Evolutionary conservation across 495 filamentous ascomycete species (phyloP).

Genomic region (Hypoxylon lienhwacheense): DNA sequence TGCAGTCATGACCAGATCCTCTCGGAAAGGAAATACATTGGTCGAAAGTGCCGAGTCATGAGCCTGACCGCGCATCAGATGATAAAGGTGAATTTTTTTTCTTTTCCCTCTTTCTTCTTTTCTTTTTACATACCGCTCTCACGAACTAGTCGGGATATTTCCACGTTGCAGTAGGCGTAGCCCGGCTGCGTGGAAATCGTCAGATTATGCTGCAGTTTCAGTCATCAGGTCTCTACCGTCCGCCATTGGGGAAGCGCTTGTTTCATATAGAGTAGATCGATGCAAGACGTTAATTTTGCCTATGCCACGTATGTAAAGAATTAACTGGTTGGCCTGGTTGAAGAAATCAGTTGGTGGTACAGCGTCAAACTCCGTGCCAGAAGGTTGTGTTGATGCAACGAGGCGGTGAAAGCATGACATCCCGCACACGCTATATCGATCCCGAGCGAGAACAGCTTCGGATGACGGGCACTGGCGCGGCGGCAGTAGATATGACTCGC

Average conservation of each 20-base stretch:
- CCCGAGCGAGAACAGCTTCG: constrained; percentile 4
- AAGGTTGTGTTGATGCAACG: constrained; percentile 18
- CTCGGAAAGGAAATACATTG: constrained; percentile 22
- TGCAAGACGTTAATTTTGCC: constrained; percentile 21
- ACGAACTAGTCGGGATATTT: constrained; percentile 29
- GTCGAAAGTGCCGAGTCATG: constrained; percentile 7
- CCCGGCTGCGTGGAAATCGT: constrained; percentile 29
- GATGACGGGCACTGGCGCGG: constrained; percentile 1
- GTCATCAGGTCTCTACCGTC: constrained; percentile 10
- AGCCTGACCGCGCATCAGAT: constrained; percentile 25
- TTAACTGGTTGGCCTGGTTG: constrained; percentile 8
- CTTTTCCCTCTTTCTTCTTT: no score
- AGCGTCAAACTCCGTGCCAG: constrained; percentile 9
- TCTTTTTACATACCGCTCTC: constrained; percentile 6
- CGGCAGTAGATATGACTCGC: neutral
- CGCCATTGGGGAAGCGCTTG: constrained; percentile 32
- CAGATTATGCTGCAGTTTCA: constrained; percentile 33
- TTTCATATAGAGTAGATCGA: constrained; percentile 34
- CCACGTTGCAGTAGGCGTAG: constrained; percentile 14
- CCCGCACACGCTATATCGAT: constrained; percentile 12
- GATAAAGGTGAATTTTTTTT: constrained; percentile 26
- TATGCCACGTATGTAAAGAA: constrained; percentile 34
- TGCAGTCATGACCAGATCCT: constrained; percentile 22
- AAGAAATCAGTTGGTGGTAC: constrained; percentile 11
- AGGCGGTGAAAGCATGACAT: constrained; percentile 26